Evolutionary conservation across 2,329 filamentous ascomycete genomes (phyloP).

Genomic region (Xylaria polymorpha): DNA sequence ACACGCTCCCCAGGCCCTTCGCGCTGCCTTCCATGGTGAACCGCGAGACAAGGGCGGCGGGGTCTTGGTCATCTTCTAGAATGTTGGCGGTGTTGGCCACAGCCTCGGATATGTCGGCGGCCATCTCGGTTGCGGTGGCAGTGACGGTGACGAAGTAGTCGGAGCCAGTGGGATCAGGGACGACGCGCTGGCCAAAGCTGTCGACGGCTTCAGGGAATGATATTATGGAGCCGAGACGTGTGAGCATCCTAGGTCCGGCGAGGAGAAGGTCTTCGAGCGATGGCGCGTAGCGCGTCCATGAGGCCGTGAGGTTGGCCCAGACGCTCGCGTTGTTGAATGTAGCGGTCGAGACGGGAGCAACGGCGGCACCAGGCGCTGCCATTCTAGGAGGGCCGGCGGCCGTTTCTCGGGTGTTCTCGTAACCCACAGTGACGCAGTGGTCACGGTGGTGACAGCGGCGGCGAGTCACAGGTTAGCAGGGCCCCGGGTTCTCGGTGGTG

Average conservation of each 20-base stretch:
- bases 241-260: conserved; percentile 76
- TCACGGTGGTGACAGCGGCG: neutral
- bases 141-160: conserved; percentile 66
- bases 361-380: conserved; percentile 48
- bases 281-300: conserved; percentile 70
- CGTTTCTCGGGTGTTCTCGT: neutral
- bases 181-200: conserved; percentile 65
- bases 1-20: conserved; percentile 83
- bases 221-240: conserved; percentile 69
- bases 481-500: conserved; percentile 10
- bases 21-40: conserved; percentile 67
- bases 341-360: conserved; percentile 47
- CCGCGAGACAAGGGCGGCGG: conserved; percentile 56
- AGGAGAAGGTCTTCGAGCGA: conserved; percentile 75
- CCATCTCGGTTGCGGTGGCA: conserved; percentile 59
- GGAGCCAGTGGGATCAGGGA: conserved; percentile 50
- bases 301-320: conserved; percentile 65
- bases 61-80: conserved; percentile 57
- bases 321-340: conserved; percentile 56
- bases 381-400: conserved; percentile 40
- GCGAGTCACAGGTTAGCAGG: conserved; percentile 6
- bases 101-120: conserved; percentile 54
- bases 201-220: conserved; percentile 70
- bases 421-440: neutral
- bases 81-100: conserved; percentile 56